Base-by-base conservation (phyloP, 2,329 filamentous ascomycete species). In the Leptosphaerulina australis region DNA sequence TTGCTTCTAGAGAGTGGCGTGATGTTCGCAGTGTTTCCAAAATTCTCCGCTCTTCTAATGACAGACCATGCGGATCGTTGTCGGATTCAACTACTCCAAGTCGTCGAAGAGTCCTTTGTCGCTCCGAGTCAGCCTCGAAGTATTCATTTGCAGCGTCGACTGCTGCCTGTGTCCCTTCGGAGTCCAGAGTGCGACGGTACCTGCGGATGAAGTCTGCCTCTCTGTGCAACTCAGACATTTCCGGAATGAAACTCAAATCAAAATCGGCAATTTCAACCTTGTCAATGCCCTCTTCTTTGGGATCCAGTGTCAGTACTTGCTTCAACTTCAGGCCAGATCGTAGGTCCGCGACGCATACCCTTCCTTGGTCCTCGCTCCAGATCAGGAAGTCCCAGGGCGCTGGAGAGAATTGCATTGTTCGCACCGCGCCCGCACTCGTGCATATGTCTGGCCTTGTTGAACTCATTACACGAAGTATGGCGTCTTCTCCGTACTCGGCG, bases 381-480 rank as follows among this genome's bases (percentile, higher is more conserved):
- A 95, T 88, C 30, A 99, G 77, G 14, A 99, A 82, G 68, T 97
- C 93, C 79, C 88, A 93, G 0, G 92, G 90, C 1, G 89, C 88
- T 0, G 93, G 92, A 4, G 90, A 91, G 69, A 99, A 99, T 1
- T 88, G 82, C 88, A 97, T 95, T 54, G 91, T 90, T 55, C 94
- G 84, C 44, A 97, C 86, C 24, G 93, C 91, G 33, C 93, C 93
- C 15, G 83, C 72, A 8, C 71, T 80, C 17, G 84, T 81, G n/a
- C 79, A 50, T 31, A 69, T 81, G 52, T 83, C 81, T 0, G 90
- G 84, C 53, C 90, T 81, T 0, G 91, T 92, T 12, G 91, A 92
- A 50, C 83, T 83, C 64, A 97, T 91, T 7, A 87, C 83, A 17
- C 86, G 87, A 28, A 96, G 75, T 36, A 95, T 81, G 0, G 88